Conservation (phyloP, 2,329 filamentous ascomycete species). For the Allantophomopsis cytisporea region DNA sequence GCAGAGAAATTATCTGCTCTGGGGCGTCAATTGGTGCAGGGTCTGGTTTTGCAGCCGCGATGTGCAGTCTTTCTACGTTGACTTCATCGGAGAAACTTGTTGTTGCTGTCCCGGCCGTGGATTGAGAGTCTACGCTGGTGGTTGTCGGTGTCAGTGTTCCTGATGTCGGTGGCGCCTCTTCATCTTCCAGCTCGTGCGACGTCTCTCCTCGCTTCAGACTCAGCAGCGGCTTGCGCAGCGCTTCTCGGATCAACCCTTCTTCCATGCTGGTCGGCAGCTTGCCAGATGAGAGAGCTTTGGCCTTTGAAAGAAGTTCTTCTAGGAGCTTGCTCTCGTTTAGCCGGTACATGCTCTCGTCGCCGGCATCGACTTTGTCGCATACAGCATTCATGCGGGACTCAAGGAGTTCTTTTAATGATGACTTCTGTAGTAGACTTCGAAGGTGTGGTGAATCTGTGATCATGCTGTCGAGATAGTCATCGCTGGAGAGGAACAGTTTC, state of each 20-base stretch:
- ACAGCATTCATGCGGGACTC: conserved; percentile 54
- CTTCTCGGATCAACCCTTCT: conserved; percentile 65
- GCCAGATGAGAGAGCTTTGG: conserved; percentile 46
- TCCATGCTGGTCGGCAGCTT: conserved; percentile 72
- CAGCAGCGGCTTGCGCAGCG: conserved; percentile 63
- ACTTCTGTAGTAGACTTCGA: conserved; percentile 36
- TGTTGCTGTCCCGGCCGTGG: conserved; percentile 18
- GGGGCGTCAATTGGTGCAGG: conserved; percentile 13
- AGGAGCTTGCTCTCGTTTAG: conserved; percentile 61
- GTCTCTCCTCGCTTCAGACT: conserved; percentile 47
- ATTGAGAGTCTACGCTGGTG: conserved; percentile 17
- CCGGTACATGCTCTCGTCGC: conserved; percentile 75
- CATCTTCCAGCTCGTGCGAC: conserved; percentile 12
- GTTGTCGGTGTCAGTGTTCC: conserved; percentile 16
- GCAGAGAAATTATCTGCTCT: conserved; percentile 24
- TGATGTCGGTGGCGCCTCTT: conserved; percentile 12
- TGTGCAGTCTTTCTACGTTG: not conserved
- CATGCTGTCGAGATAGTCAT: conserved; percentile 59
- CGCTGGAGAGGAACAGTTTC: conserved; percentile 51
- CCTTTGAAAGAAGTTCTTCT: conserved; percentile 54
- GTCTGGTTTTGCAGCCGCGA: conserved; percentile 3
- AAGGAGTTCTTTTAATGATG: conserved; percentile 30
- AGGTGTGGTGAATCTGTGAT: conserved; percentile 41
- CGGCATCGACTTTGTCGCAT: conserved; percentile 74
- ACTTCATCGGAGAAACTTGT: conserved; percentile 19